Percentiles rank a stretch among this genome's conserved stretches.
These are phyloP conservation scores for Globisporangium viniferum DNA, from an alignment of 352 stramenopile genomes.

Conservation along the genomic window DNA sequence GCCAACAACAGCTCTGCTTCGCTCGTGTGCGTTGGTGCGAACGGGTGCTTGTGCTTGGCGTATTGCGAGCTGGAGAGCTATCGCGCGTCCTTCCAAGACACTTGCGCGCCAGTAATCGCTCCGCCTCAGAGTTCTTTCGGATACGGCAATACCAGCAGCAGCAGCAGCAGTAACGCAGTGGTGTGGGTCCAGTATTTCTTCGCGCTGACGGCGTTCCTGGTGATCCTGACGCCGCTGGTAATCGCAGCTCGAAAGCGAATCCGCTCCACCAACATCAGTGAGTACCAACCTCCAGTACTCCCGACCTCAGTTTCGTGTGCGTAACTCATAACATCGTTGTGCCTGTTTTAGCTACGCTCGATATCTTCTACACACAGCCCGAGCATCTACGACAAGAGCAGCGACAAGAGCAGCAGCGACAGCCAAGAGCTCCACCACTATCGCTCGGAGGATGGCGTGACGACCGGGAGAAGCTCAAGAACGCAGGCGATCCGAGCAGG, in stretches of 20 bases:
- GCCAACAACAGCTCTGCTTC: slow-evolving; percentile 14
- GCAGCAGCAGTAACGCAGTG: background rate
- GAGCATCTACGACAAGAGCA: background rate
- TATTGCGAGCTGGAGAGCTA: slow-evolving; percentile 28
- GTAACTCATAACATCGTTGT: background rate
- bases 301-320: background rate
- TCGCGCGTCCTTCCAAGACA: background rate
- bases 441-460: background rate
- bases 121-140: background rate
- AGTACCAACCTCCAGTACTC: background rate
- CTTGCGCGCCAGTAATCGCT: background rate
- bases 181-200: background rate
- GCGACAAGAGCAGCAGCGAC: background rate
- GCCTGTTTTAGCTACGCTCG: background rate
- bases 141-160: background rate
- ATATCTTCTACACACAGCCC: background rate
- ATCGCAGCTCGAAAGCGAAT: background rate
- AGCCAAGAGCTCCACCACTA: background rate
- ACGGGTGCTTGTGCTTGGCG: slow-evolving; percentile 41
- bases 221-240: background rate
- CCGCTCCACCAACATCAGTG: background rate
- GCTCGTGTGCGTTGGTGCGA: slow-evolving; percentile 26
- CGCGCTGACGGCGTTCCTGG: background rate
- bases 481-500: background rate
- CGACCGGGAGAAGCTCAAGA: background rate